Evolutionary conservation across 2,329 filamentous ascomycete species (phyloP), one percentile per base, ranked within the genome.

Genomic region (Coniochaeta sp.): DNA sequence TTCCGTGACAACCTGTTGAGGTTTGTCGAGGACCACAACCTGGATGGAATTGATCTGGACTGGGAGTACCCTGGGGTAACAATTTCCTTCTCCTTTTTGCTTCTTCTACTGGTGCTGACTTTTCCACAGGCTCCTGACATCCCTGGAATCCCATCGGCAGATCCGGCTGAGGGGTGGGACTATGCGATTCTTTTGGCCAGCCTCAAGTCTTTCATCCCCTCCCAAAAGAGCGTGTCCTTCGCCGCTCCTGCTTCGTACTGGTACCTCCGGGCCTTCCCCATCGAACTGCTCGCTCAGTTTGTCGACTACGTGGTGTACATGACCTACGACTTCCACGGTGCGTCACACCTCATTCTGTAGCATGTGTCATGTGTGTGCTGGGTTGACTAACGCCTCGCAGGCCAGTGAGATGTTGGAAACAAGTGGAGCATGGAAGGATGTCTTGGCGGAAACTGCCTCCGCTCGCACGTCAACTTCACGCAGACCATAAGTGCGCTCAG

Each of bases 11-110:
- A n/a, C n/a, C n/a, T n/a, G n/a, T n/a, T n/a, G n/a, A n/a, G n/a
- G n/a, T n/a, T n/a, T n/a, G n/a, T n/a, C n/a, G n/a, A n/a, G n/a
- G n/a, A n/a, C n/a, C n/a, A 63, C 48, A 27, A 55, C 13, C 56
- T 64, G 3, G 61, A 66, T 51, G 65, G 64, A 4, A 46, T 75
- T 8, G 72, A 75, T 42, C 59, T 75, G 38, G 72, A 76, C 55
- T 78, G 73, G 74, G 73, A 75, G n/a, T n/a, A n/a, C n/a, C n/a
- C n/a, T n/a, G n/a, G n/a, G n/a, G n/a, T n/a, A n/a, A n/a, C n/a
- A n/a, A n/a, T n/a, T n/a, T n/a, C n/a, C n/a, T n/a, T n/a, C n/a
- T n/a, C n/a, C n/a, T n/a, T n/a, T n/a, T n/a, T n/a, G n/a, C n/a
- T n/a, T n/a, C n/a, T n/a, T n/a, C n/a, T n/a, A n/a, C n/a, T n/a